Base-by-base conservation (phyloP, 176 grass and related monocot genomes). In the Poa pratensis region DNA sequence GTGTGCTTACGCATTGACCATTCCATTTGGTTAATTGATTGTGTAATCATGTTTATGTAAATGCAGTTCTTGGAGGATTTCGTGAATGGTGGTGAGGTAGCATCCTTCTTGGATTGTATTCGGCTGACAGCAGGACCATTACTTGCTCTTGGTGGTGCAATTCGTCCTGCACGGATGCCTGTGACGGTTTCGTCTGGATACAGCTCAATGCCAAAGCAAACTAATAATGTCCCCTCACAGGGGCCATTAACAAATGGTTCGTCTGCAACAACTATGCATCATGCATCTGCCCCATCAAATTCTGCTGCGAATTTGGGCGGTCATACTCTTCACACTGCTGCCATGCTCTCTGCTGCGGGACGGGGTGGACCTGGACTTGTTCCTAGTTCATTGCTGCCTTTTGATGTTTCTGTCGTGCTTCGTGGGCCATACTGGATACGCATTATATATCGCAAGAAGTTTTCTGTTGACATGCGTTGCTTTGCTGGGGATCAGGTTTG, bases 61-160 rank as follows among this genome's bases (percentile, higher is more conserved):
- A 88, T 99, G 86, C 86, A 99, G 97, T 99, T 99, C 78, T 71
- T 99, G 76, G 97, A 99, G 85, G 97, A 99, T 92, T 99, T 96
- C 18, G 92, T 99, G 48, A 99, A 99, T 82, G 97, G 97, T 86
- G 97, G 90, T 49, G 94, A 99, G 91, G 97, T 99, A 79, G 92
- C 97, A 84, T 99, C 97, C 45, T 99, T 99, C 86, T 89, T 99
- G 73, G 94, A 99, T 57, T 99, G 97, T 77, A 96, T 99, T 37
- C 79, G 97, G 67, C 90, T 96, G 43, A 99, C 97, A 74, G 94
- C 94, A 69, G 97, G 97, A 69, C 97, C 97, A 40, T 87, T 99
- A 59, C 97, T 99, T 91, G 91, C 97, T 86, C 94, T 99, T 57
- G 90, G 92, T n/a, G 97, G 89, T 87, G 97, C 97, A 91, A 96